Percentiles rank a stretch among this genome's conserved stretches.
Evolutionary conservation across 768 basidiomycete species (phyloP).

Genomic region (Pisolithus marmoratus): DNA sequence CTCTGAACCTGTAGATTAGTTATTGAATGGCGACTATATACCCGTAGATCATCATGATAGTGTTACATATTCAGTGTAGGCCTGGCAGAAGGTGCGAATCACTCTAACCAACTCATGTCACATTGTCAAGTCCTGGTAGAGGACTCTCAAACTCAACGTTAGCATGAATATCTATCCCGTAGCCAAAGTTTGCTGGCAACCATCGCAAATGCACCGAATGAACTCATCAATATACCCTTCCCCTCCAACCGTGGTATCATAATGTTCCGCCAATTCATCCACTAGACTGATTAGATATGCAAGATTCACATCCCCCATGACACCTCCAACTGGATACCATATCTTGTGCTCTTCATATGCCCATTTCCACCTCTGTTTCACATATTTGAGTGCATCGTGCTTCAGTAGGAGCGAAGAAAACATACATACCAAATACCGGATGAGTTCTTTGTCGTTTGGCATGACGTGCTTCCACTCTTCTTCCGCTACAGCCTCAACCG

Average conservation of each 20-base stretch:
- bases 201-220: background rate
- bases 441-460: constrained; percentile 65
- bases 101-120: too few species aligned
- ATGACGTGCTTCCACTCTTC: constrained; percentile 57
- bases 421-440: constrained; percentile 54
- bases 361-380: constrained; percentile 66
- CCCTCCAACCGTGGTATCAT: constrained; percentile 18
- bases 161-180: too few species aligned
- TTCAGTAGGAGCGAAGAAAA: background rate
- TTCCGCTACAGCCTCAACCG: background rate
- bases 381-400: background rate
- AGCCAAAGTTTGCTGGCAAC: too few species aligned
- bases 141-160: too few species aligned
- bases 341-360: constrained; percentile 46
- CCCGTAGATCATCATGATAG: background rate
- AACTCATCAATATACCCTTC: constrained; percentile 23
- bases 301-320: constrained; percentile 31
- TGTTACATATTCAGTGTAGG: too few species aligned
- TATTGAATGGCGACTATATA: background rate
- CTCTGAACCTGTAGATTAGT: constrained; percentile 10
- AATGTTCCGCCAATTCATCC: constrained; percentile 30
- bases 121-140: too few species aligned
- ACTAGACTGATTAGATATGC: constrained; percentile 37
- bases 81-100: too few species aligned
- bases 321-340: constrained; percentile 46